These are phyloP conservation scores for Gossypium rotundifolium DNA, from an alignment of 345 rosid genomes.

Conservation along the genomic window DNA sequence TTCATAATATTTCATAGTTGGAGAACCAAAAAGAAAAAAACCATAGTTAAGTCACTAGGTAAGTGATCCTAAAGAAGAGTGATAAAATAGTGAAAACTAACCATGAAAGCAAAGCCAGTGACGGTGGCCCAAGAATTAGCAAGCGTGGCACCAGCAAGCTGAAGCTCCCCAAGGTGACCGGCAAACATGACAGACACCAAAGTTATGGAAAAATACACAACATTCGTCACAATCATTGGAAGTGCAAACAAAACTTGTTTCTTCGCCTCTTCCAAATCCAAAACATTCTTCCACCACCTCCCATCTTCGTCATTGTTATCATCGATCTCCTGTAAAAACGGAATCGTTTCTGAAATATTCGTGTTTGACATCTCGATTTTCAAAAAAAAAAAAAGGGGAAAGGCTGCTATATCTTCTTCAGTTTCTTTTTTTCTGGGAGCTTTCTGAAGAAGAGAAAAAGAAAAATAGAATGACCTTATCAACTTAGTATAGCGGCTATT, in stretches of 20 bases:
- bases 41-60: no score
- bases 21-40: no score
- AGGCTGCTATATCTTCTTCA: no score
- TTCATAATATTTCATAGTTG: no score
- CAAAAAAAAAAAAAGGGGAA: no score
- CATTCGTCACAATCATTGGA: slow-evolving; percentile 65
- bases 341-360: background rate
- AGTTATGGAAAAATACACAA: slow-evolving; percentile 42
- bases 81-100: slow-evolving; percentile 7
- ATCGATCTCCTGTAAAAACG: background rate
- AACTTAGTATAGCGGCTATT: background rate
- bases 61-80: no score
- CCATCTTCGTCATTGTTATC: background rate
- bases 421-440: background rate
- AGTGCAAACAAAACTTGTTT: slow-evolving; percentile 47
- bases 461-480: background rate
- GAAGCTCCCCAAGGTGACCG: no score
- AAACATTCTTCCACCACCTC: slow-evolving; percentile 21
- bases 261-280: slow-evolving; percentile 44
- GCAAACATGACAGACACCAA: slow-evolving; percentile 31
- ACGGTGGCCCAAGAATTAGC: slow-evolving; percentile 29
- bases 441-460: background rate
- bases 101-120: slow-evolving; percentile 79
- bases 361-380: background rate
- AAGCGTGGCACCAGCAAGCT: no score